Evolutionary conservation across 768 basidiomycete genomes (phyloP).

Genomic region (Serendipita sp.): DNA sequence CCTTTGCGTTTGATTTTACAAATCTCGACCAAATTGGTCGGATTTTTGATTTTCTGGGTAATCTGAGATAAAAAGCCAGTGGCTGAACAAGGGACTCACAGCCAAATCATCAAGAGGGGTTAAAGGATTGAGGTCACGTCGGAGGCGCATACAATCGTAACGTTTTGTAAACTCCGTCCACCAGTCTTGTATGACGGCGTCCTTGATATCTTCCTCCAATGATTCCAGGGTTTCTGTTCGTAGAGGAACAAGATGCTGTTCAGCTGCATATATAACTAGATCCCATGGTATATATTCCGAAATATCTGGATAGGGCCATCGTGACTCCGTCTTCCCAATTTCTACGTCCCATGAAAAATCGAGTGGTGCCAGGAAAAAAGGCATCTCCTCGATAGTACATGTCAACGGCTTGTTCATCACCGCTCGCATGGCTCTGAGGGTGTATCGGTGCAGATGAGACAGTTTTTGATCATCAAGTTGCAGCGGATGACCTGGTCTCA

Average conservation of each 20-base stretch:
- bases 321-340: constrained; percentile 5
- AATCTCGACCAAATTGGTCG: constrained; percentile 47
- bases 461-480: constrained; percentile 31
- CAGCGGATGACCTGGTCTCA: constrained; percentile 32
- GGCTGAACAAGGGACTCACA: constrained; percentile 27
- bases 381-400: constrained; percentile 37
- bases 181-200: constrained; percentile 62
- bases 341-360: constrained; percentile 23
- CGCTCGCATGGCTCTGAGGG: constrained; percentile 43
- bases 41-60: constrained; percentile 43
- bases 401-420: constrained; percentile 52
- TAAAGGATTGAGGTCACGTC: constrained; percentile 55
- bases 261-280: constrained; percentile 34
- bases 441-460: constrained; percentile 40
- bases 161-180: constrained; percentile 61
- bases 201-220: constrained; percentile 33
- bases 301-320: constrained; percentile 25
- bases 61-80: neutral
- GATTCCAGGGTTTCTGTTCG: constrained; percentile 23
- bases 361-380: constrained; percentile 57
- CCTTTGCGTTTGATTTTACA: constrained; percentile 45
- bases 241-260: constrained; percentile 37
- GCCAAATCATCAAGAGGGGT: constrained; percentile 51
- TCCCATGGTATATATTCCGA: constrained; percentile 47
- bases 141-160: constrained; percentile 39